phyloP scores from a whole-genome alignment of 768 basidiomycete genomes.

The Infundibulicybe gibba region DNA sequence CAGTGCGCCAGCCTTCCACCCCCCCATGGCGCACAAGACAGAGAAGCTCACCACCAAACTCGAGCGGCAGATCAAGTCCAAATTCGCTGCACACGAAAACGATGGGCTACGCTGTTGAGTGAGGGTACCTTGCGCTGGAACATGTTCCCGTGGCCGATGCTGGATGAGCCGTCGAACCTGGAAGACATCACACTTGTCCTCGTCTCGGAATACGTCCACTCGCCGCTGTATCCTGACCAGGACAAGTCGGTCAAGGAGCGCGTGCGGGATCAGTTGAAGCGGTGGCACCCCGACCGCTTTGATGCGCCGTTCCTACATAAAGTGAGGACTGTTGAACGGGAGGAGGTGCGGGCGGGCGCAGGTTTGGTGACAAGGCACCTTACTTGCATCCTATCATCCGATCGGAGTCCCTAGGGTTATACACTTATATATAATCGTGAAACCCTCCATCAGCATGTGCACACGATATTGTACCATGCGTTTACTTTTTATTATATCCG shows the following conservation, averaged over 20 bases:
- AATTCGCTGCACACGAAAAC: slow-evolving; percentile 41
- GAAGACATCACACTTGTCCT: slow-evolving; percentile 58
- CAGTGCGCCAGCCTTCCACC: too few species aligned
- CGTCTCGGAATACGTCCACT: slow-evolving; percentile 55
- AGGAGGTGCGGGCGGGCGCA: slow-evolving; percentile 68
- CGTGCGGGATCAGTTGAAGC: slow-evolving; percentile 68
- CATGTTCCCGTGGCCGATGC: slow-evolving; percentile 74
- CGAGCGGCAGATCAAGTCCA: too few species aligned
- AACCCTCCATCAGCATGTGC: too few species aligned
- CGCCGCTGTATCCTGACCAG: slow-evolving; percentile 28
- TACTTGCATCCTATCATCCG: slow-evolving; percentile 15
- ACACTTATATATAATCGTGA: background rate
- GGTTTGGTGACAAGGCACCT: slow-evolving; percentile 68
- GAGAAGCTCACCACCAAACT: too few species aligned
- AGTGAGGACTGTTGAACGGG: slow-evolving; percentile 61
- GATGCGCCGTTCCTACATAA: slow-evolving; percentile 64
- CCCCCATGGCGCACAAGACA: too few species aligned
- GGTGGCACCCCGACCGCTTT: slow-evolving; percentile 85
- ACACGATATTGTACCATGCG: too few species aligned
- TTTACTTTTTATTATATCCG: too few species aligned
- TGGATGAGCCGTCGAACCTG: slow-evolving; percentile 48
- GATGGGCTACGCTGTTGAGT: slow-evolving; percentile 49
- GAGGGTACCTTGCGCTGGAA: slow-evolving; percentile 52
- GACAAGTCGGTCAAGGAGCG: slow-evolving; percentile 63
- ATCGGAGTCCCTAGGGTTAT: too few species aligned